phyloP scores from a whole-genome alignment of 2,329 filamentous ascomycete species.

The Curvularia spicifera region DNA sequence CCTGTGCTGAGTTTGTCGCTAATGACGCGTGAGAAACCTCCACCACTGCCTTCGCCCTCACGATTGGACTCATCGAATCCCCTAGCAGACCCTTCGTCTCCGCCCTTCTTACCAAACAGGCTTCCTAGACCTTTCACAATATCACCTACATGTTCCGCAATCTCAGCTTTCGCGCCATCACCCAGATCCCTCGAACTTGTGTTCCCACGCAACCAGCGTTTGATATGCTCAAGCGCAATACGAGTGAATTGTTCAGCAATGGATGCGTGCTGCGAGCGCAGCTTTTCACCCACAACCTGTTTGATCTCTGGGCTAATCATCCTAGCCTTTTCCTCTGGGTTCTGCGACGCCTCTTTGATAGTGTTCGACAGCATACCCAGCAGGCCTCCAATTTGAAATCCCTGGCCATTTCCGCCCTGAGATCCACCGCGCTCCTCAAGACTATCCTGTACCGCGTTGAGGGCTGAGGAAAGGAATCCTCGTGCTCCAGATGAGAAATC shows the following conservation, averaged over 20 bases:
- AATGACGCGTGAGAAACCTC: conserved; percentile 36
- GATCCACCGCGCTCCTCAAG: conserved; percentile 25
- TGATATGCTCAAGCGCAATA: conserved; percentile 40
- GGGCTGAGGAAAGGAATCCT: conserved; percentile 35
- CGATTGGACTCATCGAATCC: conserved; percentile 22
- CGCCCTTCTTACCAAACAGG: conserved; percentile 34
- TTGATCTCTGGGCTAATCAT: conserved; percentile 44
- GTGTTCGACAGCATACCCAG: conserved; percentile 38
- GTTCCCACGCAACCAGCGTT: conserved; percentile 42
- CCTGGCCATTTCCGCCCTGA: conserved; percentile 17
- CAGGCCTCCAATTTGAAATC: conserved; percentile 34
- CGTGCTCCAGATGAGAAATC: conserved; percentile 29
- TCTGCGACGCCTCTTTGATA: conserved; percentile 37
- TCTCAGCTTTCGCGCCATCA: conserved; percentile 40
- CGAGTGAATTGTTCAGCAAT: conserved; percentile 42
- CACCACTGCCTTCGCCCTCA: conserved; percentile 17
- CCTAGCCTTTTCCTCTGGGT: conserved; percentile 39
- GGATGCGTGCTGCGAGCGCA: conserved; percentile 34
- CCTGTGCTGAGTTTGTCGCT: conserved; percentile 42
- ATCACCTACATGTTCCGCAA: conserved; percentile 37
- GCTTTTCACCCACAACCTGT: conserved; percentile 34
- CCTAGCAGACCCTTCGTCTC: conserved; percentile 28
- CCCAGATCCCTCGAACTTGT: conserved; percentile 39
- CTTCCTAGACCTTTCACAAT: conserved; percentile 39
- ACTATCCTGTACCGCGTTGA: conserved; percentile 37